Conservation (phyloP, 164 flowering plant genomes). For the Saururus chinensis region DNA sequence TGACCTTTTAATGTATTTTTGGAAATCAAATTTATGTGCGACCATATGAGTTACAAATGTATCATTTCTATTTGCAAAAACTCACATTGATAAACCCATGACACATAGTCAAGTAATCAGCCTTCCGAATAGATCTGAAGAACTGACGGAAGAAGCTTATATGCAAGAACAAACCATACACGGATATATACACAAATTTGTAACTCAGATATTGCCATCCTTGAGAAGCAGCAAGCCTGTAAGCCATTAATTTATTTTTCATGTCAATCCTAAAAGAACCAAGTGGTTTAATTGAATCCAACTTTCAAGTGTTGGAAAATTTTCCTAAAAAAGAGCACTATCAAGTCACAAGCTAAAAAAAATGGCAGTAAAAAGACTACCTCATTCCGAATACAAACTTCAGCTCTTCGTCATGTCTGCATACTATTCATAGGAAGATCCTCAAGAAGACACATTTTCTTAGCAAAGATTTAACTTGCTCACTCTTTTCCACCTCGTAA, state of each 20-base stretch:
- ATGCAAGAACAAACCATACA: no score
- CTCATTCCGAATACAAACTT: no score
- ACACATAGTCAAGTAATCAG: conserved; percentile 84
- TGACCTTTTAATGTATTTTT: conserved; percentile 39
- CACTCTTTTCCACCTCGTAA: conserved; percentile 62
- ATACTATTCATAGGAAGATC: conserved; percentile 9
- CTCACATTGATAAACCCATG: conserved; percentile 70
- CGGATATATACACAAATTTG: no score
- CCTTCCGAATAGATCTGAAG: conserved; percentile 64
- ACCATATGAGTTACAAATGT: not conserved
- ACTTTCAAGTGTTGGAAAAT: no score
- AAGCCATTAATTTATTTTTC: no score
- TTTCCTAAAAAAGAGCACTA: no score
- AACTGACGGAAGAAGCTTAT: conserved; percentile 86
- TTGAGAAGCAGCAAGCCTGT: no score
- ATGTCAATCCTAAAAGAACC: no score
- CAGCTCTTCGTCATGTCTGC: conserved; percentile 1
- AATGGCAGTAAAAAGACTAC: no score
- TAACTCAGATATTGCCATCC: no score
- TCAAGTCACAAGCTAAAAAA: no score
- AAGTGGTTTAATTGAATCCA: no score
- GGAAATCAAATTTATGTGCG: conserved; percentile 22
- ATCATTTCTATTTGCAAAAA: not conserved
- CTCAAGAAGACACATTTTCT: conserved; percentile 44
- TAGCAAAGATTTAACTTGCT: conserved; percentile 57